These are phyloP conservation scores for Arachis hypogaea DNA, from an alignment of 306 rosid genomes.

Conservation along the genomic window DNA sequence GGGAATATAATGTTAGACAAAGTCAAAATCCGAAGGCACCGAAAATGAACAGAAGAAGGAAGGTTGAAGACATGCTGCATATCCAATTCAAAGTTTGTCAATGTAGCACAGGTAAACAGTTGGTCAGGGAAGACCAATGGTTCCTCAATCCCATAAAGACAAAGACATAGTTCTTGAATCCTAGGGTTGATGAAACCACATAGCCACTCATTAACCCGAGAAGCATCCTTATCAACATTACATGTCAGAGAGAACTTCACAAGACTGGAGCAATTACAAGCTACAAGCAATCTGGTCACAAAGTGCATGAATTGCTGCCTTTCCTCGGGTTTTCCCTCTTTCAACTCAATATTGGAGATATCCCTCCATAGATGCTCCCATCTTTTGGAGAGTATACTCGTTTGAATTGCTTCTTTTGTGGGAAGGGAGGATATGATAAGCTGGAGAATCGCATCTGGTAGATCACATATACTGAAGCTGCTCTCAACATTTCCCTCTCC, in stretches of 20 bases:
- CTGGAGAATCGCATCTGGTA: neutral
- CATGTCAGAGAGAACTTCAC: neutral
- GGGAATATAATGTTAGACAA: neutral
- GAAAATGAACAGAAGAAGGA: neutral
- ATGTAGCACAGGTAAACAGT: neutral
- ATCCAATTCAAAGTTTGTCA: neutral
- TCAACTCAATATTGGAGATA: neutral
- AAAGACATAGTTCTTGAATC: neutral
- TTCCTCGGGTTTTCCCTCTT: neutral
- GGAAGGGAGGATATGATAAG: slow-evolving; percentile 2
- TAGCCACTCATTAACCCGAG: neutral
- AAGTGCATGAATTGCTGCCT: neutral
- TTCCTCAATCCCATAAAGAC: neutral
- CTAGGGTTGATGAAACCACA: slow-evolving; percentile 4
- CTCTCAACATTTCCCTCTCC: neutral
- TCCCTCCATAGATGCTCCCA: neutral
- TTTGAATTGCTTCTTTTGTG: neutral
- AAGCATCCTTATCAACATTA: neutral
- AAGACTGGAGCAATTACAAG: slow-evolving; percentile 1
- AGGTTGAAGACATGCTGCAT: neutral
- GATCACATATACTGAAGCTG: slow-evolving; percentile 2
- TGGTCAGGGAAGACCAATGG: slow-evolving; percentile 10
- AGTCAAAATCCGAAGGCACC: neutral
- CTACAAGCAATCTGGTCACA: slow-evolving; percentile 4
- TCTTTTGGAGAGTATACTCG: neutral